Evolutionary conservation across 345 rosid genomes (phyloP).

Genomic region (Triadica sebifera): DNA sequence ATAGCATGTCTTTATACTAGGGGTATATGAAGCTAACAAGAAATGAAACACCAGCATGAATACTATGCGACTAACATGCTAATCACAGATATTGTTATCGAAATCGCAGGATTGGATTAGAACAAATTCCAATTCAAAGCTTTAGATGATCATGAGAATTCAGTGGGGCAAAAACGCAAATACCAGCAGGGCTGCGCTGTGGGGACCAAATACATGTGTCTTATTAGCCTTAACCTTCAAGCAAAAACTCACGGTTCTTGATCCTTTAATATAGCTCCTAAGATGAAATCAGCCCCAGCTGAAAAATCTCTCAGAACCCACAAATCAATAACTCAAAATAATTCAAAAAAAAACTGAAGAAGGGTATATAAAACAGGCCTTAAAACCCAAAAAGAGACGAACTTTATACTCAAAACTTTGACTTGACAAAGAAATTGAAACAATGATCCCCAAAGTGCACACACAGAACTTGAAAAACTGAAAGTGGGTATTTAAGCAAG

Average conservation of each 20-base stretch:
- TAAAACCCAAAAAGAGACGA: background rate
- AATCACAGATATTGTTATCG: background rate
- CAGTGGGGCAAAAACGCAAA: constrained; percentile 40
- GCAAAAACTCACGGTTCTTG: background rate
- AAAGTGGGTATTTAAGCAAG: constrained; percentile 25
- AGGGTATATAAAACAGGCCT: background rate
- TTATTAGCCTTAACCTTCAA: background rate
- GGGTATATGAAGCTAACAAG: background rate
- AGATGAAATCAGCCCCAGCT: background rate
- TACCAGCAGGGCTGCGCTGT: constrained; percentile 23
- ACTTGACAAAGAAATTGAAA: constrained; percentile 1
- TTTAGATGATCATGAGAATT: constrained; percentile 36
- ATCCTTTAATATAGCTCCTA: background rate
- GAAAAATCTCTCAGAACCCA: constrained; percentile 10
- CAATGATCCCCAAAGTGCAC: background rate
- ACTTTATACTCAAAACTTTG: background rate
- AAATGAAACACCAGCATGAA: constrained; percentile 17
- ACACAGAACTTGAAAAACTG: constrained; percentile 15
- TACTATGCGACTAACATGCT: constrained; percentile 13
- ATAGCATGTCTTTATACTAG: constrained; percentile 4
- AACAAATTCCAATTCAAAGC: constrained; percentile 1
- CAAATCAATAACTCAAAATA: constrained; percentile 4
- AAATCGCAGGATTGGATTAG: constrained; percentile 2
- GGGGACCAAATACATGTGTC: constrained; percentile 11
- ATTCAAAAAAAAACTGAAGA: background rate